A percentile compares a stretch with the other conserved stretches of the same genome.
These are phyloP conservation scores for Coemansia sp. DNA, from an alignment of 192 early-diverging fungal genomes.

Conservation along the genomic window DNA sequence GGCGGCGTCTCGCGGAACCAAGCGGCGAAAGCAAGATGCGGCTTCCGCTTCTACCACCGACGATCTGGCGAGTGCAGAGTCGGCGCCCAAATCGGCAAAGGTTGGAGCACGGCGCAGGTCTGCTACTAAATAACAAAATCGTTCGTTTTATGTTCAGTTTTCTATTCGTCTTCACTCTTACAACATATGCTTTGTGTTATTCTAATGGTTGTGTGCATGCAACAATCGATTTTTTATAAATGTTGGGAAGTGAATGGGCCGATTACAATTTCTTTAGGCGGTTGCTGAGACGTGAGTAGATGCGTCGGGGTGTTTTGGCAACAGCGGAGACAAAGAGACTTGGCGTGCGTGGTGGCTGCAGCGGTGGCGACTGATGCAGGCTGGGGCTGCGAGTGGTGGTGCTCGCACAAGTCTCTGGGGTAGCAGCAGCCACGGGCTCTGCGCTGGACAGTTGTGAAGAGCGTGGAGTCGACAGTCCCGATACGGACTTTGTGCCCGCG, in stretches of 20 bases:
- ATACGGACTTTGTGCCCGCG: neutral
- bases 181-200: no score
- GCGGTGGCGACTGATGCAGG: slow-evolving; percentile 3
- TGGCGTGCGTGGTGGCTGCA: slow-evolving; percentile 15
- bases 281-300: slow-evolving; percentile 27
- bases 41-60: neutral
- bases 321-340: slow-evolving; percentile 20
- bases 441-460: neutral
- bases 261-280: slow-evolving; percentile 15
- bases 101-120: slow-evolving; percentile 29
- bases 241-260: neutral
- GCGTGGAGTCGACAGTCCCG: neutral
- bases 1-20: slow-evolving; percentile 24
- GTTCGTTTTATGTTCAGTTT: neutral
- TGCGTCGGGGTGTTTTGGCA: slow-evolving; percentile 28
- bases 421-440: neutral
- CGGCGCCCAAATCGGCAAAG: slow-evolving; percentile 26
- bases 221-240: neutral
- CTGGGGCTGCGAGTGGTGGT: neutral
- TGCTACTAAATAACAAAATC: slow-evolving; percentile 10
- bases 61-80: neutral
- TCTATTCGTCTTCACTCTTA: neutral
- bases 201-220: neutral
- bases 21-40: slow-evolving; percentile 42
- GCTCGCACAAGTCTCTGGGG: neutral